phyloP scores from a whole-genome alignment of 2,329 filamentous ascomycete species.

The Colletotrichum sp. region DNA sequence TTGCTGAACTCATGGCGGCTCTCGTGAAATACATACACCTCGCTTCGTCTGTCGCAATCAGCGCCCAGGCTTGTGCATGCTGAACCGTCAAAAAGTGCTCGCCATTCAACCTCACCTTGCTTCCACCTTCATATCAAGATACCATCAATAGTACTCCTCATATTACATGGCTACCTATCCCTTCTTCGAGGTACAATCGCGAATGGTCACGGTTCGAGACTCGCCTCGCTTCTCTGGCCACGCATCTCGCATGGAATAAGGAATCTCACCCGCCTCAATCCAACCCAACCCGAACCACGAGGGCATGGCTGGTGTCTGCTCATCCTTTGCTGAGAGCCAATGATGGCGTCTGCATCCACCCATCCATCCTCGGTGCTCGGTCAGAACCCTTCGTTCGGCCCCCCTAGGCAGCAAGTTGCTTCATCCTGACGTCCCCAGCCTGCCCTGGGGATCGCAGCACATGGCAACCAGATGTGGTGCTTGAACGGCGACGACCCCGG shows the following conservation, averaged over 20 bases:
- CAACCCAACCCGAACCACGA: neutral
- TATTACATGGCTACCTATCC: neutral
- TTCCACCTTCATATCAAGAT: neutral
- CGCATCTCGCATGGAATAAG: neutral
- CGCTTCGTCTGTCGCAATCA: conserved; percentile 81
- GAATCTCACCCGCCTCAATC: conserved; percentile 12
- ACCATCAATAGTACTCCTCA: neutral
- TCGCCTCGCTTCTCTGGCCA: neutral
- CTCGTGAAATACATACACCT: conserved; percentile 85
- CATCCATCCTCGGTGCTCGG: neutral
- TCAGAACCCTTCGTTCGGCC: neutral
- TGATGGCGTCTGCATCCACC: neutral
- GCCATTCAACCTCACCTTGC: neutral
- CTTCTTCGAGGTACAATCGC: neutral
- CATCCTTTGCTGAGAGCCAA: neutral
- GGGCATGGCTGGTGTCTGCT: neutral
- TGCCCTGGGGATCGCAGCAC: neutral
- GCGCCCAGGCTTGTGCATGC: conserved; percentile 80
- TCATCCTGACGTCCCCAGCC: neutral
- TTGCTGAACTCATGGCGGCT: conserved; percentile 81
- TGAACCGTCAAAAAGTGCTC: conserved; percentile 80
- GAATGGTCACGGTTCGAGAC: neutral
- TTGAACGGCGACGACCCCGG: conserved; percentile 8
- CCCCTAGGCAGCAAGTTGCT: neutral
- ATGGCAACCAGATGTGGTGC: conserved; percentile 3